A percentile compares a stretch with the other conserved stretches of the same genome.
Evolutionary conservation across 331 rosid species (phyloP).

Genomic region (Quercus tomentella): DNA sequence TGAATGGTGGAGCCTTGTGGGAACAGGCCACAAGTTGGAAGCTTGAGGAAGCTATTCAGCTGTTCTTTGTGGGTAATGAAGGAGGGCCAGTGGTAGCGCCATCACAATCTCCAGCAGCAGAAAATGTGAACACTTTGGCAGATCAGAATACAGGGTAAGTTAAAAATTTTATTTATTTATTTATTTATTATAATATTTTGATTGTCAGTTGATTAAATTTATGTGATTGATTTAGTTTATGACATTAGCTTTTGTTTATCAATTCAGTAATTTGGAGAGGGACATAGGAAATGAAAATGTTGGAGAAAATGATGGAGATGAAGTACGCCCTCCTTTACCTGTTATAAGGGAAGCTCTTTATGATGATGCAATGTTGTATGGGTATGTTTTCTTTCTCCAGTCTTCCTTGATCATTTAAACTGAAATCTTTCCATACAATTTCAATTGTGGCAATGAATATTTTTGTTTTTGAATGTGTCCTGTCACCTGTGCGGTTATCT

Average conservation of each 20-base stretch:
- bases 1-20: conserved; percentile 3
- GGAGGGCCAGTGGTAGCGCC: conserved; percentile 34
- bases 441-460: background rate
- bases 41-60: conserved; percentile 95
- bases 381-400: conserved; percentile 49
- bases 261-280: conserved; percentile 41
- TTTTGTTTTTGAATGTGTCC: background rate
- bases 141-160: conserved; percentile 43
- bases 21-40: conserved; percentile 93
- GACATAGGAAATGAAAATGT: conserved; percentile 32
- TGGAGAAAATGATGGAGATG: conserved; percentile 49
- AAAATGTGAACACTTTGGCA: conserved; percentile 34
- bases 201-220: background rate
- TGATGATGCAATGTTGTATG: conserved; percentile 62
- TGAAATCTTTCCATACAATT: conserved; percentile 8
- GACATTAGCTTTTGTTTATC: background rate
- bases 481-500: background rate
- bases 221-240: conserved; percentile 6
- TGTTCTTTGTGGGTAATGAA: conserved; percentile 73
- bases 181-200: background rate
- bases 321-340: conserved; percentile 93
- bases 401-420: background rate
- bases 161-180: background rate
- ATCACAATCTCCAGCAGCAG: conserved; percentile 36
- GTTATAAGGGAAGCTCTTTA: conserved; percentile 93